Percentiles rank a stretch among this genome's conserved stretches.
phyloP scores from a whole-genome alignment of 176 grass and related monocot genomes.

The Otatea glauca region DNA sequence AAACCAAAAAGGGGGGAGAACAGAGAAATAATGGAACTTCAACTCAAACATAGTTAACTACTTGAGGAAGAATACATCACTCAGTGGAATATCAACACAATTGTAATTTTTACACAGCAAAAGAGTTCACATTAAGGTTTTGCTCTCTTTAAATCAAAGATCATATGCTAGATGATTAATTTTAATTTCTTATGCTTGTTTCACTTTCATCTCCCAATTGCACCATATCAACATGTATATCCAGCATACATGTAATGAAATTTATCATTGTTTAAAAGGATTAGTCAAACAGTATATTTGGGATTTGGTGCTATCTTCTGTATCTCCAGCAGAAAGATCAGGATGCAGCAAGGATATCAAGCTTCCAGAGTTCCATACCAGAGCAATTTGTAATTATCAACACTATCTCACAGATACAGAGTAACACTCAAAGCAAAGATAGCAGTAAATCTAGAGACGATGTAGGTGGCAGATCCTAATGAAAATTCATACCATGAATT shows the following conservation, averaged over 20 bases:
- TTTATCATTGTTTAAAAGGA: neutral
- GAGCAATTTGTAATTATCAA: neutral
- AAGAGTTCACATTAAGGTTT: neutral
- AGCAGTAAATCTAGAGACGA: neutral
- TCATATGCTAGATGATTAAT: neutral
- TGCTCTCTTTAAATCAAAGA: neutral
- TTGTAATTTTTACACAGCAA: conserved; percentile 4
- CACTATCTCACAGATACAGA: neutral
- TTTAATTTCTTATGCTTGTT: neutral
- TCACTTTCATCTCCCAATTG: neutral
- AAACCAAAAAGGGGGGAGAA: neutral
- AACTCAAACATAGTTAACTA: conserved; percentile 5
- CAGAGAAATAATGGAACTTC: neutral
- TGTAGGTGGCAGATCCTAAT: neutral
- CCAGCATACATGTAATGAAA: neutral
- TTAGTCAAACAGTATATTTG: neutral
- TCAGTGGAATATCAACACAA: neutral
- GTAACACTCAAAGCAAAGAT: neutral
- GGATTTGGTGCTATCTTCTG: neutral
- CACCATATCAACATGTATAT: neutral
- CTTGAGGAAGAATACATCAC: conserved; percentile 5
- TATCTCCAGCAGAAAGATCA: neutral
- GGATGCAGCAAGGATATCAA: neutral
- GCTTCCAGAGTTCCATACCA: neutral
- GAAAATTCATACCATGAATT: neutral